Percentiles rank a stretch among this genome's conserved stretches.
Conservation (phyloP, 2,329 filamentous ascomycete genomes). For the Tolypocladium endophyticum region DNA sequence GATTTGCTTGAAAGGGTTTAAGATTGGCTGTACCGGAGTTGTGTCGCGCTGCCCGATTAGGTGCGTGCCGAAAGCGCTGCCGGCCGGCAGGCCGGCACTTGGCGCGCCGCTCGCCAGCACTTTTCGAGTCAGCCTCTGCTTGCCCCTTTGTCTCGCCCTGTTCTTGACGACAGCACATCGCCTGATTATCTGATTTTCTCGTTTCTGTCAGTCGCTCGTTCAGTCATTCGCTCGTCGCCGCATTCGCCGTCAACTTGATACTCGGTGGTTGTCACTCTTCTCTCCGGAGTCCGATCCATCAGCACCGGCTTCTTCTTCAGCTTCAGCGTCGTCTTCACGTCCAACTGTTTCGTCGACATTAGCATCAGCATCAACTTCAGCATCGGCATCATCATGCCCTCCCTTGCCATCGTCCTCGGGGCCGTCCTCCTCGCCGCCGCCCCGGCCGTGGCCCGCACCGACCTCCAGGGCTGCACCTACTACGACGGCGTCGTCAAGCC, state of each 20-base stretch:
- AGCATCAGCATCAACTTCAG: not conserved
- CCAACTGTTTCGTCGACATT: not conserved
- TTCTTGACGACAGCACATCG: not conserved
- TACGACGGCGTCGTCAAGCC: slow-evolving; percentile 21
- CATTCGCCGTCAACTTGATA: not conserved
- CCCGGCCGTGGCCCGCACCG: slow-evolving; percentile 30
- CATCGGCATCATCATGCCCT: slow-evolving; percentile 9
- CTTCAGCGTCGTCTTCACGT: not conserved
- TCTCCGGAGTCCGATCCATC: not conserved
- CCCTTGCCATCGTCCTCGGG: slow-evolving; percentile 12
- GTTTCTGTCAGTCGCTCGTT: not conserved
- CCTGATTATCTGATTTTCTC: not conserved
- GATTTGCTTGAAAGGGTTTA: not conserved
- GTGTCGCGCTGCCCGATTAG: not conserved
- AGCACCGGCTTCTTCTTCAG: not conserved
- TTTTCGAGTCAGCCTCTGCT: not conserved
- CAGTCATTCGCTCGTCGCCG: not conserved
- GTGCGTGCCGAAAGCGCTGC: not conserved
- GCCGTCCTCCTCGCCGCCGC: slow-evolving; percentile 18
- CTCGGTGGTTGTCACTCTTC: not conserved
- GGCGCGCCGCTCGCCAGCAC: not conserved
- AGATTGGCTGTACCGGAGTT: not conserved
- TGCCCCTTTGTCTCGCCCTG: not conserved
- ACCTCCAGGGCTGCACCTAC: slow-evolving; percentile 34
- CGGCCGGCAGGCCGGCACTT: not conserved